Base-by-base conservation (phyloP, 2,329 filamentous ascomycete species). In the Fusarium mundagurra region DNA sequence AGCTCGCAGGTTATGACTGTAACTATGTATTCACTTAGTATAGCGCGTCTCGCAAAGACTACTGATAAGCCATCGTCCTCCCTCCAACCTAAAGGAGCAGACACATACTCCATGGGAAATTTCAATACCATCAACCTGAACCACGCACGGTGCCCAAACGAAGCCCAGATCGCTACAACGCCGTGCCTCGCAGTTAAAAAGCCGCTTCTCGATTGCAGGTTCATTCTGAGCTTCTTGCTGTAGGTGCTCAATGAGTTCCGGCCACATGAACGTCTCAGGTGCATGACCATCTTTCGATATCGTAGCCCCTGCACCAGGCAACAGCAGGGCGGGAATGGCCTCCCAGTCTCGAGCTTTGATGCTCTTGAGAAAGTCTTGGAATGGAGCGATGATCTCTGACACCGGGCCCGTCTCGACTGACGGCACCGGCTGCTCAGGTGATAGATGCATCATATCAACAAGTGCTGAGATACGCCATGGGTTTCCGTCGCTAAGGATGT, bases 121-220 rank as follows among this genome's bases (percentile, higher is more conserved):
- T 17, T 36, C 51, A 6, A 6, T 1, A 9, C 61, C 18, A 7
- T 20, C n/a, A 27, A 13, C 34, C 8, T 22, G 13, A 16, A 47
- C 34, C 22, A 41, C 17, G 38, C 59, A 59, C 17, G 51, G 61
- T 6, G 61, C 51, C 51, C 43, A 63, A 8, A 63, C 13, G 31
- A 63, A 63, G 13, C 16, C 13, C 8, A 63, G 22, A 22, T 59
- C 34, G 6, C 51, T 4, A 8, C 43, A 63, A 29, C 61, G 34
- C 13, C 51, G 34, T 11, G 2, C 10, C 27, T 63, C 43, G 8
- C 27, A 41, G 13, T 48, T 1, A 12, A 39, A 34, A 11, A 63
- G 29, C 13, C 13, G 31, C 43, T 63, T 41, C 43, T 63, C 51
- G 10, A 8, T 8, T 4, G 8, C 6, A 9, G 22, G 17, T 16